Percentiles rank a stretch among this genome's conserved stretches.
phyloP scores from a whole-genome alignment of 371 early-diverging fungal species.

The Vairimorpha necatrix region DNA sequence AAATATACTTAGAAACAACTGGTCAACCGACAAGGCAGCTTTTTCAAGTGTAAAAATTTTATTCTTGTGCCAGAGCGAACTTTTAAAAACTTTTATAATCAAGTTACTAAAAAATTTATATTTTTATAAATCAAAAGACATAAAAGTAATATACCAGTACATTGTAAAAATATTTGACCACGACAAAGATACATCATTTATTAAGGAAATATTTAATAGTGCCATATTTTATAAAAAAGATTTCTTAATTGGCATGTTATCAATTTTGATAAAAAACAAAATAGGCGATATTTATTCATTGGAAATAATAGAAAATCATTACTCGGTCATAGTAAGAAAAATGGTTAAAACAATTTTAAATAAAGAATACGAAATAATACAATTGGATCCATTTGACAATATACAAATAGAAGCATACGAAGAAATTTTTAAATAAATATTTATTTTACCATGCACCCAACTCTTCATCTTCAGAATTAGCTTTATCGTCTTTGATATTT shows the following conservation, averaged over 20 bases:
- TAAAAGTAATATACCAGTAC: background rate
- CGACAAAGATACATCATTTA: background rate
- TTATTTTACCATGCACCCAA: slow-evolving; percentile 17
- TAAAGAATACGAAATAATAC: background rate
- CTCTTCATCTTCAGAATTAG: slow-evolving; percentile 13
- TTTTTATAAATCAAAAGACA: background rate
- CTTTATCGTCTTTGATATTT: slow-evolving; percentile 17
- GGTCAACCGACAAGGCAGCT: background rate
- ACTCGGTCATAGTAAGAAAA: slow-evolving; percentile 1
- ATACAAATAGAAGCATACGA: background rate
- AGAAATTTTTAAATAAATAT: slow-evolving; percentile 1
- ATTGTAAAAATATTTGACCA: background rate
- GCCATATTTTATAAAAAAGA: slow-evolving; percentile 5
- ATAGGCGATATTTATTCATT: background rate
- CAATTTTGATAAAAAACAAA: background rate
- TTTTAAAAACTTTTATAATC: background rate
- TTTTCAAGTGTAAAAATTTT: slow-evolving; percentile 1
- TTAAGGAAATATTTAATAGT: slow-evolving; percentile 6
- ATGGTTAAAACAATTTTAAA: background rate
- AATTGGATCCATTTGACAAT: background rate
- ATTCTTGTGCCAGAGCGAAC: background rate
- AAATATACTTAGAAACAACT: background rate
- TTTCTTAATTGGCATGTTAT: background rate
- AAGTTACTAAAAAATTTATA: background rate
- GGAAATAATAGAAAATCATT: background rate